Conservation (phyloP, 2,329 filamentous ascomycete genomes). For the Alternaria burnsii region DNA sequence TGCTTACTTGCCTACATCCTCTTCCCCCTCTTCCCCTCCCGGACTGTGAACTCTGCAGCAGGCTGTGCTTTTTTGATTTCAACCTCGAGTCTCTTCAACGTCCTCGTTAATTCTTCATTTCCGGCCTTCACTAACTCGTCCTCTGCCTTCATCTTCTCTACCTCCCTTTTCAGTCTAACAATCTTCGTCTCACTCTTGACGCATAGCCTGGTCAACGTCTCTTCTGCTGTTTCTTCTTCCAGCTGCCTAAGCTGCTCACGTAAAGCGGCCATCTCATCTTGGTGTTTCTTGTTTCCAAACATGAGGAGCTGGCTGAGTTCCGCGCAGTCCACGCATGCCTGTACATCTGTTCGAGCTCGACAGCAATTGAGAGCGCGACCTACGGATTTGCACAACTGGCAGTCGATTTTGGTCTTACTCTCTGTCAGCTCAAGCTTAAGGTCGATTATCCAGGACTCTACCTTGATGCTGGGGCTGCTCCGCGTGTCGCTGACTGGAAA, state of each 20-base stretch:
- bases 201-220: not conserved
- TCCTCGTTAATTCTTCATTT: not conserved
- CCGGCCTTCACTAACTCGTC: not conserved
- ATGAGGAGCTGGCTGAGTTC: not conserved
- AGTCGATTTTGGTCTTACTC: not conserved
- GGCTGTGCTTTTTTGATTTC: not conserved
- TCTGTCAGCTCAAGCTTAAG: not conserved
- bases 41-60: not conserved
- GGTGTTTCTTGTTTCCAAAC: not conserved
- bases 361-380: not conserved
- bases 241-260: not conserved
- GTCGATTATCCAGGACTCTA: not conserved
- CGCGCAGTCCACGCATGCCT: not conserved
- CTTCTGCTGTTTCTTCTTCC: not conserved
- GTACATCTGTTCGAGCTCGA: not conserved
- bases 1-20: not conserved
- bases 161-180: not conserved
- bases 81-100: not conserved
- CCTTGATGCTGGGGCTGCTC: too few relatives aligned
- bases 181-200: not conserved
- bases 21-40: not conserved
- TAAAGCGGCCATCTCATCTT: not conserved
- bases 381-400: not conserved
- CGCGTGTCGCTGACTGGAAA: too few relatives aligned
- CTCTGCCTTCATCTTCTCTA: not conserved